Conservation (phyloP, 768 basidiomycete genomes). For the Mycena metata region DNA sequence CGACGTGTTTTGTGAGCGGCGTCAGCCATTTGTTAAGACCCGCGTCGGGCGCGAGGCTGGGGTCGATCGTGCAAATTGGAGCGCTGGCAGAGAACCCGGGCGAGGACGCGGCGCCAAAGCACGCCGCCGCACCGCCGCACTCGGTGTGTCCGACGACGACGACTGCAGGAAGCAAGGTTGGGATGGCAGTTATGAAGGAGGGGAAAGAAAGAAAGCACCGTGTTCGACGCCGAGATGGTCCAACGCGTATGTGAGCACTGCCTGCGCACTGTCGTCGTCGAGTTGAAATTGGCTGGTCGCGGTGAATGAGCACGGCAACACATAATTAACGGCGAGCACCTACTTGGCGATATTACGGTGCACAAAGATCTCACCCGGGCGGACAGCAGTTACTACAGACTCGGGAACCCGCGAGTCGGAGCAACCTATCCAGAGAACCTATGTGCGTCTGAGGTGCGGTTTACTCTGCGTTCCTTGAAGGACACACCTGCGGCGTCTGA, state of each 20-base stretch:
- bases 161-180: slow-evolving; percentile 62
- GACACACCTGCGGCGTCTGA: slow-evolving; percentile 74
- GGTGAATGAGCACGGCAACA: slow-evolving; percentile 13
- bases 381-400: slow-evolving; percentile 73
- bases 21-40: slow-evolving; percentile 80
- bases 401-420: slow-evolving; percentile 91
- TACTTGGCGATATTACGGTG: slow-evolving; percentile 93
- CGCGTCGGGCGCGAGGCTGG: slow-evolving; percentile 52
- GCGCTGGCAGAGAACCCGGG: slow-evolving; percentile 46
- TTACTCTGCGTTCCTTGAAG: too few relatives aligned
- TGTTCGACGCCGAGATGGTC: slow-evolving; percentile 79
- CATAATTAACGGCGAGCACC: slow-evolving; percentile 39
- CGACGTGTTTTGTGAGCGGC: slow-evolving; percentile 71
- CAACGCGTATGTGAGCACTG: slow-evolving; percentile 84
- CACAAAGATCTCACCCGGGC: slow-evolving; percentile 87
- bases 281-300: slow-evolving; percentile 75
- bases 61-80: slow-evolving; percentile 49
- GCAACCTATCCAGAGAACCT: slow-evolving; percentile 87
- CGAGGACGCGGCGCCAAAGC: slow-evolving; percentile 60
- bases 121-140: slow-evolving; percentile 83
- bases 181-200: slow-evolving; percentile 43
- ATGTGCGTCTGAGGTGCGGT: slow-evolving; percentile 39
- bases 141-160: slow-evolving; percentile 86
- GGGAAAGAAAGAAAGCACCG: slow-evolving; percentile 64
- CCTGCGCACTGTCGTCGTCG: slow-evolving; percentile 77